These are phyloP conservation scores for Plasmodium chabaudi DNA, from an alignment of 169 alveolate genomes.

Conservation along the genomic window DNA sequence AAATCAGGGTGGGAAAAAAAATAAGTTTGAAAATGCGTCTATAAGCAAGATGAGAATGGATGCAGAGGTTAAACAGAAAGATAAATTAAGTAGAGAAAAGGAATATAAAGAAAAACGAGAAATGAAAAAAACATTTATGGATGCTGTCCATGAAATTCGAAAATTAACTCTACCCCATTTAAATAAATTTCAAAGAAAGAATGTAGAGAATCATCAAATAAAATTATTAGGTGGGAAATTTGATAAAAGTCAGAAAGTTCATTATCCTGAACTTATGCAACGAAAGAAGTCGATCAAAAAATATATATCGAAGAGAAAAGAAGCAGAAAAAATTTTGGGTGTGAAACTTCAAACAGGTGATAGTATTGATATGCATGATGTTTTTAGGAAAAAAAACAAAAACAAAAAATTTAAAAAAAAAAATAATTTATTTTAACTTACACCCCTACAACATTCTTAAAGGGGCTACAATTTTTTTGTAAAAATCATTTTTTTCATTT, in stretches of 20 bases:
- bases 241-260: constrained; percentile 78
- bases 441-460: background rate
- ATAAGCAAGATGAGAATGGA: background rate
- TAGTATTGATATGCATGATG: constrained; percentile 54
- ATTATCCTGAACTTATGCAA: constrained; percentile 81
- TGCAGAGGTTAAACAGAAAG: background rate
- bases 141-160: constrained; percentile 55
- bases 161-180: constrained; percentile 40
- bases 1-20: background rate
- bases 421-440: constrained; percentile 7
- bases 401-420: background rate
- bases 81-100: background rate
- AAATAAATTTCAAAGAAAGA: constrained; percentile 60
- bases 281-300: constrained; percentile 79
- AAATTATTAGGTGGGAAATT: constrained; percentile 63
- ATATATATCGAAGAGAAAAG: constrained; percentile 77
- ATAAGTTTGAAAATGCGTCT: background rate
- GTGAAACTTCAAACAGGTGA: constrained; percentile 28
- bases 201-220: constrained; percentile 60
- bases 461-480: no score
- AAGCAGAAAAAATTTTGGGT: constrained; percentile 73
- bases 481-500: no score
- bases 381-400: constrained; percentile 28
- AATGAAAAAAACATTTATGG: constrained; percentile 36
- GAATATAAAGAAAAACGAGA: constrained; percentile 28